A percentile compares a stretch with the other conserved stretches of the same genome.
Evolutionary conservation across 495 filamentous ascomycete genomes (phyloP).

Genomic region (Xylaria castorea): DNA sequence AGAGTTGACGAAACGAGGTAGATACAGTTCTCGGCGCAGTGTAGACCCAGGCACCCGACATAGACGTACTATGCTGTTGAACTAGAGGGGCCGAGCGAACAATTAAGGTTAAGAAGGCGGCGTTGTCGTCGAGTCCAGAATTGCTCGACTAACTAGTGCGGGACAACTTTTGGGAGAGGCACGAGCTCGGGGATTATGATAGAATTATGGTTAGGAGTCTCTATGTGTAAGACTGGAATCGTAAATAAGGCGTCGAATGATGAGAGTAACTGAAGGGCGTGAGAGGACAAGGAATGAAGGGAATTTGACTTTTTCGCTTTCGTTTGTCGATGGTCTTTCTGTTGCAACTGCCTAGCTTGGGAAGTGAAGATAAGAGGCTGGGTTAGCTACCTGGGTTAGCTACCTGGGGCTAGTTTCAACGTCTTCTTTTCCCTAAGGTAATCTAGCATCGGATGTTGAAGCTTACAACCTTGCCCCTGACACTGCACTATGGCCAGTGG

Average conservation of each 20-base stretch:
- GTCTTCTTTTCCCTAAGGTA: background rate
- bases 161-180: background rate
- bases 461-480: background rate
- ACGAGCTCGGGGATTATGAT: background rate
- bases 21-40: background rate
- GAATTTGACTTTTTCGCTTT: slow-evolving; percentile 9
- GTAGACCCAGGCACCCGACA: background rate
- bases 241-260: background rate
- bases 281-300: background rate
- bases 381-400: background rate
- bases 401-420: slow-evolving; percentile 9
- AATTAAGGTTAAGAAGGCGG: slow-evolving; percentile 1
- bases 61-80: background rate
- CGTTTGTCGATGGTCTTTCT: background rate
- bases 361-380: slow-evolving; percentile 5
- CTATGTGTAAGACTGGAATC: background rate
- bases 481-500: background rate
- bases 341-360: background rate
- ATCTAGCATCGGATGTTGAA: slow-evolving; percentile 6
- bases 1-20: background rate
- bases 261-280: background rate
- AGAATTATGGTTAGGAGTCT: slow-evolving; percentile 2
- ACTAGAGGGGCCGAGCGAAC: background rate
- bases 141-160: slow-evolving; percentile 10
- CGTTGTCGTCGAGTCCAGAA: background rate